These are phyloP conservation scores for Nepenthes mirabilis DNA, from an alignment of 148 eudicot species.

Conservation along the genomic window DNA sequence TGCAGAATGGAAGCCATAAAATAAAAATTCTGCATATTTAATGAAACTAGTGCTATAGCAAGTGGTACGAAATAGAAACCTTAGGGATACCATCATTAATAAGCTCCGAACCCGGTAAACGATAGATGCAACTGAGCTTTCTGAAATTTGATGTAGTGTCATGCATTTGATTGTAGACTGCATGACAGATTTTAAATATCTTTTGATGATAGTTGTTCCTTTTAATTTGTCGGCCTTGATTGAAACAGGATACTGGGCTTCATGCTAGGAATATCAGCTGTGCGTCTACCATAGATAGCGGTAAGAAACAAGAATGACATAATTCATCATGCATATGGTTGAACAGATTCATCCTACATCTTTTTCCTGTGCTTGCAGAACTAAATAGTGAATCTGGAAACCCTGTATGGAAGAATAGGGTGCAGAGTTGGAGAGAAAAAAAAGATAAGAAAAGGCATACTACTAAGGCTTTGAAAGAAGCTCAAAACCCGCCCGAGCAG, in stretches of 20 bases:
- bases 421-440: slow-evolving; percentile 93
- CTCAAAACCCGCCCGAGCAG: slow-evolving; percentile 55
- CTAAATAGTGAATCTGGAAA: slow-evolving; percentile 61
- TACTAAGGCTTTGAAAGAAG: slow-evolving; percentile 39
- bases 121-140: no score
- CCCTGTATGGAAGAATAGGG: slow-evolving; percentile 90
- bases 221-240: not conserved
- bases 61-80: no score
- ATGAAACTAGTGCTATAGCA: no score
- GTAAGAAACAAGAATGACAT: slow-evolving; percentile 31
- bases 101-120: no score
- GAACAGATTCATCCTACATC: not conserved
- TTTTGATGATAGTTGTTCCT: not conserved
- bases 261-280: slow-evolving; percentile 79
- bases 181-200: not conserved
- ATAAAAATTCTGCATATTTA: no score
- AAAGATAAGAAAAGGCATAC: slow-evolving; percentile 50
- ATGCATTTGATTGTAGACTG: not conserved
- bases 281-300: slow-evolving; percentile 80
- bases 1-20: no score
- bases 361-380: slow-evolving; percentile 30
- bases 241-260: slow-evolving; percentile 46
- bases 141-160: not conserved
- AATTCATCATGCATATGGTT: not conserved
- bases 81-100: no score